Base-by-base conservation (phyloP, 108 stramenopile species). In the Cyclotella baltica region DNA sequence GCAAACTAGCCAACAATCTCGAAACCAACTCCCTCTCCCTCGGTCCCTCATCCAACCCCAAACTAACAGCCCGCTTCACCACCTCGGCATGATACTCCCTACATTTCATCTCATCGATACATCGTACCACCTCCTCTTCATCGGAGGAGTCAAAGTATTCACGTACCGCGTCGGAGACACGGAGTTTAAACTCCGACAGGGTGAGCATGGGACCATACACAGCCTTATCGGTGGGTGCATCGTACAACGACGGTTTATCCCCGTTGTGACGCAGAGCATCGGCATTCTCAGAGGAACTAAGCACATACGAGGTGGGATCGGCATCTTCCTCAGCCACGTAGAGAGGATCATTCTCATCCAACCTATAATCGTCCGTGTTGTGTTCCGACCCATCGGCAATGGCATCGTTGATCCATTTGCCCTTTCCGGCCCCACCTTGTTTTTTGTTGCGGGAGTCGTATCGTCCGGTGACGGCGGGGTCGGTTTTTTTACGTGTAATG, bases 1-100 rank as follows among this genome's bases (percentile, higher is more conserved):
- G 95, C 53, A 95, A 73, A 58, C 89, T 89, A 27, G 92, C 88
- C 72, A 98, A 87, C 0, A 96, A 79, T n/a, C 92, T 70, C 53
- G 87, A 89, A 28, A 92, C 83, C 22, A 95, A 71, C 71, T 98
- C 98, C 66, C 95, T 86, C 63, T 97, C 93, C 56, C 95, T 67
- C 40, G 96, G 91, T 27, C 88, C 75, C 40, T 86, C 83, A 74
- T 97, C 98, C 57, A 97, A 62, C 37, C 93, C 87, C 65, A 95
- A 71, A 57, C 83, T 83, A 22, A 97, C 78, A 8, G 91, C 90
- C 38, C 91, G 79, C 63, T 96, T 96, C 46, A 96, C 90, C 20
- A 98, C 76, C 30, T 96, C 90, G 8, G 87, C 75, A 73, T 90
- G 88, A 57, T 87, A 96, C 36, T 90, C 90, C 18, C 72, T 72